phyloP scores from a whole-genome alignment of 2,329 filamentous ascomycete species.

The Parascedosporium putredinis region DNA sequence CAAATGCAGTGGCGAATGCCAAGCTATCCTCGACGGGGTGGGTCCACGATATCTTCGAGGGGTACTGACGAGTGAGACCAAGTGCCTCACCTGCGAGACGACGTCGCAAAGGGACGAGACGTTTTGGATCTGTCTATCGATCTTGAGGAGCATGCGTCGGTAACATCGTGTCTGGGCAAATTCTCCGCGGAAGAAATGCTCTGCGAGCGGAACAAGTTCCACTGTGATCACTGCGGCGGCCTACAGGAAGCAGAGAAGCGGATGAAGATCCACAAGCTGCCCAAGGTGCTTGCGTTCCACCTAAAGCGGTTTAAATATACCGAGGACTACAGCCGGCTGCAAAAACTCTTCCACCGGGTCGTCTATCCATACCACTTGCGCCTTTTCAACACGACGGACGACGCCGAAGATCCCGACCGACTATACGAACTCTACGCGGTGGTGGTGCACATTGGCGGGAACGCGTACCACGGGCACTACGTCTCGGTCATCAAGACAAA shows the following conservation, averaged over 20 bases:
- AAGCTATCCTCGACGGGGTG: slow-evolving; percentile 49
- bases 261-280: slow-evolving; percentile 96
- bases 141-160: slow-evolving; percentile 86
- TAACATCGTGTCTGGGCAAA: slow-evolving; percentile 87
- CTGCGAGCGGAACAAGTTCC: slow-evolving; percentile 96
- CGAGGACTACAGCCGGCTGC: slow-evolving; percentile 82
- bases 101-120: slow-evolving; percentile 91
- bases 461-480: slow-evolving; percentile 95
- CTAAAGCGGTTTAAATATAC: slow-evolving; percentile 98
- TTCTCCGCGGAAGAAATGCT: slow-evolving; percentile 98
- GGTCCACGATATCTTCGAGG: slow-evolving; percentile 97
- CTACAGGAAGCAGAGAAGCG: slow-evolving; percentile 96
- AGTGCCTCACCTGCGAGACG: slow-evolving; percentile 92
- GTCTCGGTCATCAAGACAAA: slow-evolving; percentile 96
- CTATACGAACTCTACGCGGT: slow-evolving; percentile 96
- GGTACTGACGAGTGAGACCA: slow-evolving; percentile 91
- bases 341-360: slow-evolving; percentile 94
- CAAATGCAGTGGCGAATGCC: slow-evolving; percentile 9
- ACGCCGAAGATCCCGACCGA: slow-evolving; percentile 84
- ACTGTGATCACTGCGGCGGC: slow-evolving; percentile 94
- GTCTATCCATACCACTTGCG: slow-evolving; percentile 95
- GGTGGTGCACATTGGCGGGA: slow-evolving; percentile 92
- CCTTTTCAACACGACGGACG: slow-evolving; percentile 94
- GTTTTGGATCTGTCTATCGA: slow-evolving; percentile 96
- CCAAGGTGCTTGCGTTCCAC: slow-evolving; percentile 83